A percentile compares a stretch with the other conserved stretches of the same genome.
These are phyloP conservation scores for Auricularia heimuer DNA, from an alignment of 768 basidiomycete species.

Conservation along the genomic window DNA sequence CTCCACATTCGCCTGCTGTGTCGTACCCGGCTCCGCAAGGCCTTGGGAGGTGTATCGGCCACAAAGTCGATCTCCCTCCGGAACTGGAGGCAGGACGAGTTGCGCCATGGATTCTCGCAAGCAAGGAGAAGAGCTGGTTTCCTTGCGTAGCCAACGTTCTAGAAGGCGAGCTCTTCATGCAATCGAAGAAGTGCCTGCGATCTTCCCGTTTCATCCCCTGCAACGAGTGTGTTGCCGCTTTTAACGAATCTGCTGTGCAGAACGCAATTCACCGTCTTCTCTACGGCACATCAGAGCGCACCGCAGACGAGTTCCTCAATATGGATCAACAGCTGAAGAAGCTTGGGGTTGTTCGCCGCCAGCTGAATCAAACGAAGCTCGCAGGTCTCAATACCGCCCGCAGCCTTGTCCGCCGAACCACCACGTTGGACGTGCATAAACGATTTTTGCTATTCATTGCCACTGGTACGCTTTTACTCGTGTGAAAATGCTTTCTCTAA, in stretches of 20 bases:
- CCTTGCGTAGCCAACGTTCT: background rate
- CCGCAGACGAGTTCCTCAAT: background rate
- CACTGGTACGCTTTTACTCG: no score
- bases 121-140: background rate
- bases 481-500: no score
- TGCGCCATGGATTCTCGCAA: background rate
- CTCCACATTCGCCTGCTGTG: slow-evolving; percentile 5
- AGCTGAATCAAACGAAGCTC: background rate
- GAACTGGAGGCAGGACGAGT: background rate
- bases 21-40: no score
- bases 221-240: background rate
- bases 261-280: background rate
- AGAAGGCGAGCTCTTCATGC: background rate
- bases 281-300: background rate
- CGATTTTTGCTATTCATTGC: background rate
- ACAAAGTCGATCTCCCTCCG: slow-evolving; percentile 1
- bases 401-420: background rate
- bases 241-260: background rate
- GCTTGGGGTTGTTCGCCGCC: background rate
- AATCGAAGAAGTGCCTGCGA: background rate
- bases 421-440: background rate
- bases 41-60: background rate
- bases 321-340: background rate
- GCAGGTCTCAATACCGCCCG: background rate
- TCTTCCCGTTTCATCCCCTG: background rate